Conservation (phyloP, 2,329 filamentous ascomycete genomes). For the Aureobasidium sp. region DNA sequence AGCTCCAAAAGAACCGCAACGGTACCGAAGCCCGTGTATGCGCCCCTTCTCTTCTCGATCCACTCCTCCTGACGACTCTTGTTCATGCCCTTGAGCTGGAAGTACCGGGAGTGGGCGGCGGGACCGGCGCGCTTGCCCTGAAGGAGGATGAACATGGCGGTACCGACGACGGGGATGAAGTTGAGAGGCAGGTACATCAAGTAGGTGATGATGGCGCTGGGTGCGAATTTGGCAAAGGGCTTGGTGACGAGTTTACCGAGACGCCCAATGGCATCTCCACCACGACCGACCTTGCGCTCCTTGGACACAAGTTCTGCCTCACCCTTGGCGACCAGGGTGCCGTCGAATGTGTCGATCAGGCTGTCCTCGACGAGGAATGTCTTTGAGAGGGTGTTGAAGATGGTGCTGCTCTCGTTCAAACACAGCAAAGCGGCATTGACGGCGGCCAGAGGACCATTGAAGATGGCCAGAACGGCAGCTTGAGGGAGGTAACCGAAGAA, state of each 20-base stretch:
- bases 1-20: conserved; percentile 77
- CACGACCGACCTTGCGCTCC: conserved; percentile 63
- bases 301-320: conserved; percentile 60
- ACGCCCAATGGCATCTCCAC: conserved; percentile 46
- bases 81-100: conserved; percentile 83
- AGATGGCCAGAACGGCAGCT: conserved; percentile 71
- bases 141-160: conserved; percentile 67
- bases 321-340: conserved; percentile 50
- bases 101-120: conserved; percentile 61
- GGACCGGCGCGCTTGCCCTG: conserved; percentile 54
- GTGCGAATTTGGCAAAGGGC: conserved; percentile 48
- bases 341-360: conserved; percentile 83
- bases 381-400: conserved; percentile 51
- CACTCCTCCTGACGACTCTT: conserved; percentile 58
- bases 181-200: conserved; percentile 85
- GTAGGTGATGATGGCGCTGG: conserved; percentile 63
- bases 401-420: conserved; percentile 43
- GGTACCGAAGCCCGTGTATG: conserved; percentile 72
- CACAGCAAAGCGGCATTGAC: conserved; percentile 64
- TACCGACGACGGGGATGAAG: conserved; percentile 85
- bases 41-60: conserved; percentile 61
- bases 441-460: conserved; percentile 76
- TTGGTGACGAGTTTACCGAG: conserved; percentile 52
- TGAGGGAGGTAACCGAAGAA: conserved; percentile 80
- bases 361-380: conserved; percentile 75